phyloP scores from a whole-genome alignment of 2,329 filamentous ascomycete species.

The Botrytis tulipae region DNA sequence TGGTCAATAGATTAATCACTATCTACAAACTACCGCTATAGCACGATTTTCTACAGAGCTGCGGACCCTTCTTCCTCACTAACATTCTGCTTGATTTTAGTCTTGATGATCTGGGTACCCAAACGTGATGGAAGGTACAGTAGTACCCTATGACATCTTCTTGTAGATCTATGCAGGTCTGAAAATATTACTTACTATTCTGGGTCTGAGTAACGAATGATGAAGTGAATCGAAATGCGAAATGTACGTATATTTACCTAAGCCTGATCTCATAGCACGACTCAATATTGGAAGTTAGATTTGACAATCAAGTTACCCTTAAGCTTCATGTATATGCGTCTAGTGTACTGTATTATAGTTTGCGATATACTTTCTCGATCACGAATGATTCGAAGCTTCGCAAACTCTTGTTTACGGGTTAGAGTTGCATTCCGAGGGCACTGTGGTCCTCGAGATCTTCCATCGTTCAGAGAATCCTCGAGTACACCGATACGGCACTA shows the following conservation, averaged over 20 bases:
- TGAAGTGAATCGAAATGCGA: not conserved
- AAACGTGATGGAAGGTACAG: not conserved
- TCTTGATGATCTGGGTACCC: not conserved
- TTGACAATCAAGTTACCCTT: not conserved
- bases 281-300: not conserved
- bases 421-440: not conserved
- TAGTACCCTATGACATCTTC: not conserved
- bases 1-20: not conserved
- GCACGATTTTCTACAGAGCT: not conserved
- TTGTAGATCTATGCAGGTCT: not conserved
- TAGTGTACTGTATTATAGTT: not conserved
- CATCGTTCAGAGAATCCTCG: not conserved
- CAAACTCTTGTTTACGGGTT: not conserved
- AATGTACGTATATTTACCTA: not conserved
- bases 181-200: not conserved
- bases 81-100: not conserved
- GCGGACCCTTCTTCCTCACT: not conserved
- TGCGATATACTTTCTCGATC: not conserved
- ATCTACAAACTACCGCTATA: not conserved
- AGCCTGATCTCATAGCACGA: not conserved
- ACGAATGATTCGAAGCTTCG: not conserved
- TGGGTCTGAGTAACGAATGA: not conserved
- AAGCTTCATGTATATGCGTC: not conserved
- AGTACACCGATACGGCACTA: conserved; percentile 14
- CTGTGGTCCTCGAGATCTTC: not conserved